A percentile compares a stretch with the other conserved stretches of the same genome.
phyloP scores from a whole-genome alignment of 2,329 filamentous ascomycete genomes.

The Penicillium olsonii region DNA sequence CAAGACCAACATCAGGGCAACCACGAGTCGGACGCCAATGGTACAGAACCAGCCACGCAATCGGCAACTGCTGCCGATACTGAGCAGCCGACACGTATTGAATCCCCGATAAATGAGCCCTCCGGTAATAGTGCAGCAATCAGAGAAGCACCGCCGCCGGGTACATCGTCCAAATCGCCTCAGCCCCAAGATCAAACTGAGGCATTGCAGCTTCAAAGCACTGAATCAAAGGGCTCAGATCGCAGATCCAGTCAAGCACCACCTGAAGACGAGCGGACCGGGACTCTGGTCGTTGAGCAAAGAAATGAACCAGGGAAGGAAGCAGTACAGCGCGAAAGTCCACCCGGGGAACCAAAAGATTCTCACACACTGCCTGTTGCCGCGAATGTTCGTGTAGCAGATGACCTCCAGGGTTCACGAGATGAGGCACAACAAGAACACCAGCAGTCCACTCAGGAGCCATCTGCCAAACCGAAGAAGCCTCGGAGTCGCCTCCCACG shows the following conservation, averaged over 20 bases:
- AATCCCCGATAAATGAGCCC: not conserved
- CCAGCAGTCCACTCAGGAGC: not conserved
- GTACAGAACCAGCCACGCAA: not conserved
- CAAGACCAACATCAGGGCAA: not conserved
- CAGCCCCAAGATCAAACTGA: not conserved
- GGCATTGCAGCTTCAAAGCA: not conserved
- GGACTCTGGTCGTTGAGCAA: not conserved
- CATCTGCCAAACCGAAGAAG: not conserved
- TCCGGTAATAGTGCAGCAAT: not conserved
- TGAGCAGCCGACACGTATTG: not conserved
- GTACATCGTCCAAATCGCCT: not conserved
- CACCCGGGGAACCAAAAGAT: not conserved
- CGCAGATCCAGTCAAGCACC: slow-evolving; percentile 10
- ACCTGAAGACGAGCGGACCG: not conserved
- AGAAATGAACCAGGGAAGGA: not conserved
- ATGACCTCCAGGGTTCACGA: not conserved
- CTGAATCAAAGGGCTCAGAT: not conserved
- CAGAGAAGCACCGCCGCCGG: not conserved
- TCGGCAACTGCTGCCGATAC: not conserved
- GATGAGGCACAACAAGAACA: not conserved
- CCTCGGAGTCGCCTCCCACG: not conserved
- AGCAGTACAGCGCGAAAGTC: not conserved
- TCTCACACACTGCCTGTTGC: not conserved
- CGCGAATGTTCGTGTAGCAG: not conserved
- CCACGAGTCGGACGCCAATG: not conserved